A percentile compares a stretch with the other conserved stretches of the same genome.
Evolutionary conservation across 139 green algal species (phyloP).

Genomic region (Monoraphidium neglectum): DNA sequence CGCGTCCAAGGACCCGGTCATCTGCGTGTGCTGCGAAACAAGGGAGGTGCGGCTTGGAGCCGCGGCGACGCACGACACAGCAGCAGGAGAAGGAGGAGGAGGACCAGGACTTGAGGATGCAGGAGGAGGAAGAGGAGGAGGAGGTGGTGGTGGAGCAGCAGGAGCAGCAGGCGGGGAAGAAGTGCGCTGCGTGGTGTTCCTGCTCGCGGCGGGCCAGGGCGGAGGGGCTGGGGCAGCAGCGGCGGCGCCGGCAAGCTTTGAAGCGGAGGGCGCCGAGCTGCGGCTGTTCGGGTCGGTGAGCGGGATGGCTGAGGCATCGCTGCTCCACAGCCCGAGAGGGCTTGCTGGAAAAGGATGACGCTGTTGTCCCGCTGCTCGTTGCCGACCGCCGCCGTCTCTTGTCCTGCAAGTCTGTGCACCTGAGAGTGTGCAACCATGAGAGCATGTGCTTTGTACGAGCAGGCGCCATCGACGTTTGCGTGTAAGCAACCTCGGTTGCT

Average conservation of each 20-base stretch:
- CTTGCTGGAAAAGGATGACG: too few species aligned
- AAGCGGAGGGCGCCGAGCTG: not conserved
- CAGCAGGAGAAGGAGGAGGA: not conserved
- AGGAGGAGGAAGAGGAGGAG: not conserved
- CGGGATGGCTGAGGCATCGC: too few species aligned
- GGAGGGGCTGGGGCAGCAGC: not conserved
- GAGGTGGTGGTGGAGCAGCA: not conserved
- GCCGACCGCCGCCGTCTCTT: too few species aligned
- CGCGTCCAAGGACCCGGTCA: conserved; percentile 55
- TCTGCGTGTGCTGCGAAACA: conserved; percentile 57
- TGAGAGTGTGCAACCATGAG: too few species aligned
- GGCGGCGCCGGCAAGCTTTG: not conserved
- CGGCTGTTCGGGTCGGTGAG: not conserved
- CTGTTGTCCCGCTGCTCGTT: too few species aligned
- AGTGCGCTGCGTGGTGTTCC: conserved; percentile 38
- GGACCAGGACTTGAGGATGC: not conserved
- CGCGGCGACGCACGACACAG: not conserved
- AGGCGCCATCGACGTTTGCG: too few species aligned
- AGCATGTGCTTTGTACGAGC: too few species aligned
- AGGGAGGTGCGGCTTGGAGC: not conserved
- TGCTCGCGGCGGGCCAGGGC: conserved; percentile 16
- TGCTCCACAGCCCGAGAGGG: too few species aligned
- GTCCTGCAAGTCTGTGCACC: too few species aligned
- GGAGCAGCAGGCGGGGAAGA: too few species aligned
- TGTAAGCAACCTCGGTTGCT: too few species aligned